Base-by-base conservation (phyloP, 257 asterid genomes). In the Salvia miltiorrhiza region DNA sequence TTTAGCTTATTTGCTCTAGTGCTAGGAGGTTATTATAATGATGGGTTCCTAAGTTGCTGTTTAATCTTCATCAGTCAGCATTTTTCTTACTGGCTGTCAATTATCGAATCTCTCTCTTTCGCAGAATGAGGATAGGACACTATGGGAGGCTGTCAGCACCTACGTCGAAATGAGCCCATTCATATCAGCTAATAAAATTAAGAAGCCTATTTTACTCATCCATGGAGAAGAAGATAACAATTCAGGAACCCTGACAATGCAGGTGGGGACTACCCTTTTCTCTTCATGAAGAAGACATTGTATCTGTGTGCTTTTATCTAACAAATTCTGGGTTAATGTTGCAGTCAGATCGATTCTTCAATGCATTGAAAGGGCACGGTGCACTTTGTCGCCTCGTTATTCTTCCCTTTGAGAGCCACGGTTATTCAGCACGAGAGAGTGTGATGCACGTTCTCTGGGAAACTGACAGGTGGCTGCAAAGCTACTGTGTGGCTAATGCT, bases 141-240 rank as follows among this genome's bases (percentile, higher is more conserved):
- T 94, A 45, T 94, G 99, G 99, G 96, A 94, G 73, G 99, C 99
- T 1, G 87, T 90, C 45, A 55, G 59, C 65, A 91, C 91, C 30
- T 94, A 94, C 40, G 88, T 89, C 43, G 82, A 86, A 77, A 94
- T 94, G 97, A 94, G 99, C 71, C 99, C 99, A 5, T 91, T 86
- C 79, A 84, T 94, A 79, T 82, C 97, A 20, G 97, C 99, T 64
- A 88, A 94, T 74, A 94, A 91, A 80, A 91, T 94, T 69, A 94
- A 91, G 84, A 94, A 87, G 83, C 99, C 99, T 48, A 87, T 91
- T 76, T 83, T 94, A 82, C 97, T 94, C 65, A 71, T 91, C 76
- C 99, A 94, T 78, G 99, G 99, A 47, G 99, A 89, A 82, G 99
- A 94, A 77, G 99, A 94, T 75, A 94, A 85, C 86, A 94, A 94